Evolutionary conservation across 2,329 filamentous ascomycete genomes (phyloP), one percentile per base, ranked within the genome.

Genomic region (Penicillium sp.): DNA sequence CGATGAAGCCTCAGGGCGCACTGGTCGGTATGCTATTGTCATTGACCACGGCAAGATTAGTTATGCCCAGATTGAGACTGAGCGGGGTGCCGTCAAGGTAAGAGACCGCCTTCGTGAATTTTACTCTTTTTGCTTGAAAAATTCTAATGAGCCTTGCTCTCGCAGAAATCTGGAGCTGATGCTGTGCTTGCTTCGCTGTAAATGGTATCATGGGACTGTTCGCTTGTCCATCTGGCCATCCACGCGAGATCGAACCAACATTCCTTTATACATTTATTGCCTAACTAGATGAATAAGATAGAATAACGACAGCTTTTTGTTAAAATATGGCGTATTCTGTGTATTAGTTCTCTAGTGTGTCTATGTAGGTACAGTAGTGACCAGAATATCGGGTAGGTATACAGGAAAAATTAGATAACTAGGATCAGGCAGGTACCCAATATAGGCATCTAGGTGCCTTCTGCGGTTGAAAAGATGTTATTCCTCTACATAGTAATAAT

Each of bases 11-110:
- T 67, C 66, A 31, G 88, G 90, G 67, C 84, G 91, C 59, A 92
- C 89, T 55, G 87, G 85, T 49, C 84, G 91, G 51, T 96, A 90
- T 80, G 91, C 90, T 61, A 84, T 96, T 72, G 81, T 92, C 62
- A 80, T 96, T 65, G 91, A 92, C 75, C 82, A 95, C 71, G 91
- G 91, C 72, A 93, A 90, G 80, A 83, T 96, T 64, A 79, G 80
- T 64, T 95, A 96, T 73, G 89, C 90, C 50, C 88, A 88, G 75
- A 88, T 86, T 66, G 91, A 96, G 78, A 77, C 75, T 52, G 82
- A 71, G 63, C 66, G 59, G 58, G 66, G 71, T 25, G 55, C 50
- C 57, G 62, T 69, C 14, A 64, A 81, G 69, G 72, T 74, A 57
- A 50, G 63, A 3, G 29, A 19, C n/a, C 16, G 2, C n/a, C 19